A percentile compares a stretch with the other conserved stretches of the same genome.
Evolutionary conservation across 352 stramenopile genomes (phyloP).

Genomic region (Globisporangium abappressorium): DNA sequence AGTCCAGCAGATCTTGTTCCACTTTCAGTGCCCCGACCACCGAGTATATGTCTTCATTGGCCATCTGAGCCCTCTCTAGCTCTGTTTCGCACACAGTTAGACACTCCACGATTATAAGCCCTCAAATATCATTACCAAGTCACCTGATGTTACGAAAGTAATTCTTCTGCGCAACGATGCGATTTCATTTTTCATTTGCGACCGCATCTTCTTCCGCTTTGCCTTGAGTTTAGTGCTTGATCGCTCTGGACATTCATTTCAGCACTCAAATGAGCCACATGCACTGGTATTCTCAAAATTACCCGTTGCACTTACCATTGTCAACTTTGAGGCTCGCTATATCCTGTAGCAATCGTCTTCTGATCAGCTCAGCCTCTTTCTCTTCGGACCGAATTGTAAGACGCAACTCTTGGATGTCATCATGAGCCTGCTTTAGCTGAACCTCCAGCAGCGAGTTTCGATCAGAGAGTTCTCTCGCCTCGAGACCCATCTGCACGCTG

Average conservation of each 20-base stretch:
- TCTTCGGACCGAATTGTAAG: constrained; percentile 34
- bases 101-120: not conserved
- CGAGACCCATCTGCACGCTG: constrained; percentile 31
- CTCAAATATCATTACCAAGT: not conserved
- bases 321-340: constrained; percentile 27
- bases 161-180: constrained; percentile 38
- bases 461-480: constrained; percentile 27
- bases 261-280: not conserved
- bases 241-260: constrained; percentile 21
- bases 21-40: constrained; percentile 23
- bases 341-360: constrained; percentile 31
- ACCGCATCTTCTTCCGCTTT: constrained; percentile 42
- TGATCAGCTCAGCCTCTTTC: constrained; percentile 30
- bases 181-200: constrained; percentile 48
- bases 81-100: constrained; percentile 23
- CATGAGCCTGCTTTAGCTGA: constrained; percentile 23
- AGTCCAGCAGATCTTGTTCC: constrained; percentile 30
- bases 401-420: constrained; percentile 26
- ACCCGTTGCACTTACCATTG: constrained; percentile 28
- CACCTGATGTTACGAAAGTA: constrained; percentile 35
- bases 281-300: not conserved
- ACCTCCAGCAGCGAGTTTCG: constrained; percentile 27
- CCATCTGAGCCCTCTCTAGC: constrained; percentile 44
- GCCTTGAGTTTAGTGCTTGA: constrained; percentile 36
- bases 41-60: constrained; percentile 44